Evolutionary conservation across 1,139 yeast genomes (phyloP), one percentile per base, ranked within the genome.

Genomic region (Blastobotrys indianensis): DNA sequence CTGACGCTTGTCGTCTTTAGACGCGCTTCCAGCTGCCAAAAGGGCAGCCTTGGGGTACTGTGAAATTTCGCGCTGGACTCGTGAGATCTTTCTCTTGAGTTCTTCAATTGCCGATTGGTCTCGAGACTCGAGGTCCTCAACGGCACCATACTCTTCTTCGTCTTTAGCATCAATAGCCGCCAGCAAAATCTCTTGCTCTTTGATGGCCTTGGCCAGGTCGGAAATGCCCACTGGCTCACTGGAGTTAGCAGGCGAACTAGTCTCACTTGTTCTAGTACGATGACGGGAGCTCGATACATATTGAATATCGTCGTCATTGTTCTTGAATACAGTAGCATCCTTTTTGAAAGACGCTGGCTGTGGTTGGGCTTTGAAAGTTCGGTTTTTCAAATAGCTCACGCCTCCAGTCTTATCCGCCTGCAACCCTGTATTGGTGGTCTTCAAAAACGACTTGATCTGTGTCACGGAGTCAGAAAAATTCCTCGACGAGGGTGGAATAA

Each of bases 401-500:
- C 54, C 51, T 11, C 55, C 54, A 17, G 59, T 47, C 32, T 49
- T 44, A 40, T 54, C 48, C 31, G 54, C 23, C 35, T 52, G 48
- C 37, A 57, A 32, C 39, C 54, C 52, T 31, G 56, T 51, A 7
- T 59, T 56, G 41, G 56, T 60, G 31, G 61, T 58, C 53, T 64
- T 66, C 39, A 74, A 58, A 53, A 62, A 66, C 39, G 67, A 69
- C 59, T 82, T 82, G 52, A 81, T 74, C 53, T 73, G 76, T 52
- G 66, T 63, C 50, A 76, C 71, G 30, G 75, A 65, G 56, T 74
- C 73, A 25, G 67, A 60, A 37, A 70, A 56, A 54, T 68, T 78
- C 59, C 79, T 80, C 33, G 85, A 78, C n/a, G 96, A 85, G 2
- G 95, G 72, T 6, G 97, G 97, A 47, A 87, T 68, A 32, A 85